Conservation (phyloP, 2,329 filamentous ascomycete species). For the Aureobasidium sp. region DNA sequence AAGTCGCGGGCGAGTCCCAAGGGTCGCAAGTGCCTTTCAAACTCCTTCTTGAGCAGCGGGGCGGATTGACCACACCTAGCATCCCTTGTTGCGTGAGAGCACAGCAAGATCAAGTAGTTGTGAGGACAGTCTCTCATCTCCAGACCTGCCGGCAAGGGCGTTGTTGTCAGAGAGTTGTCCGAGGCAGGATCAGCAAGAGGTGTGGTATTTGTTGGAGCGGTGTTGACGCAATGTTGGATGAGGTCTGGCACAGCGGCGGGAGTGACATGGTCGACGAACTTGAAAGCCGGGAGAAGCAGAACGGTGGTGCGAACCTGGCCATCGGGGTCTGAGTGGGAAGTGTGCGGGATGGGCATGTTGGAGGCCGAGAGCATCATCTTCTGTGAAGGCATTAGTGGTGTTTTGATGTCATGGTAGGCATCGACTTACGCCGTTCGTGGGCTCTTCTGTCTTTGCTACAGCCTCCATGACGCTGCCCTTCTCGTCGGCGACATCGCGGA, state of each 20-base stretch:
- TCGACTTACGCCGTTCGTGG: conserved; percentile 58
- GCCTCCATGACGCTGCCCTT: conserved; percentile 55
- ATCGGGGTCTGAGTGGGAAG: conserved; percentile 51
- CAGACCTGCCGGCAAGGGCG: conserved; percentile 33
- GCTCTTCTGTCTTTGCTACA: conserved; percentile 46
- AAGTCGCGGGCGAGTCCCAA: conserved; percentile 80
- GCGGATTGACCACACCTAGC: conserved; percentile 91
- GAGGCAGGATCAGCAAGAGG: conserved; percentile 39
- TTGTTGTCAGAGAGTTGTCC: not conserved
- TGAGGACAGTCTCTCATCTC: conserved; percentile 67
- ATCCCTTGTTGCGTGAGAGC: conserved; percentile 90
- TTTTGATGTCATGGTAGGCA: not conserved
- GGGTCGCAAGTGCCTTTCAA: conserved; percentile 80
- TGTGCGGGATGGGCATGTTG: conserved; percentile 75
- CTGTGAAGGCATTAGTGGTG: conserved; percentile 19
- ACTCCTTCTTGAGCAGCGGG: conserved; percentile 77
- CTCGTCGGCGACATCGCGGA: conserved; percentile 80
- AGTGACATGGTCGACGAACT: conserved; percentile 74
- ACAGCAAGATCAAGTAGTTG: conserved; percentile 80
- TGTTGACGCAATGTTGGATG: conserved; percentile 62
- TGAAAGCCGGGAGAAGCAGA: conserved; percentile 79
- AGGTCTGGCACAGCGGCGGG: conserved; percentile 66
- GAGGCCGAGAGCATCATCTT: conserved; percentile 86
- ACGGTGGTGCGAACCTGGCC: conserved; percentile 62
- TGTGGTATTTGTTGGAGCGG: conserved; percentile 65